Base-by-base conservation (phyloP, 2,329 filamentous ascomycete species). In the Phaeosphaeria sp. region DNA sequence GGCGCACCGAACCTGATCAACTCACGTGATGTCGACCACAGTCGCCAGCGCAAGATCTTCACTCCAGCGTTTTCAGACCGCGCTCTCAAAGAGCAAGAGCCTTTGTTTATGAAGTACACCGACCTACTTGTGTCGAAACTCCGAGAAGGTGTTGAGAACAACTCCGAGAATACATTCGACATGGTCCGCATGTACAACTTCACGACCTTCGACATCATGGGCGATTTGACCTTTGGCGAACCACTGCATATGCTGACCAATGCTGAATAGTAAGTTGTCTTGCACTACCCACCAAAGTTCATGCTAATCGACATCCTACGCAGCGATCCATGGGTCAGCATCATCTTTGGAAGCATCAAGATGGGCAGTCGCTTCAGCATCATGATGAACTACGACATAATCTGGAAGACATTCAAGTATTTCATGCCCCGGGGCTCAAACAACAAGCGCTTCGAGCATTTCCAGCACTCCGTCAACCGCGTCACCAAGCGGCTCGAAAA, bases 51-150 rank as follows among this genome's bases (percentile, higher is more conserved):
- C 20, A 73, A 76, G 17, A 66, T 80, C 9, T 77, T 81, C 25
- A 72, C 70, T 2, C 68, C 79, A 44, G 77, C 78, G 1, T 81
- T 82, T 60, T 79, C 77, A 1, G 74, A 80, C 46, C 73, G 74
- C 24, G 77, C 78, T 1, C 61, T 82, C 22, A 76, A 75, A 45
- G 68, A 75, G 47, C 79, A 81, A 61, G 76, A 79, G 54, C 70
- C 74, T 2, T 66, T 80, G 49, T 69, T 84, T 55, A 59, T 76
- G 47, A 65, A 66, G 6, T 81, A 82, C 56, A 72, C 77, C 11
- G 70, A 79, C 49, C 65, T 79, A 15, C 69, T 83, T 3, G 68
- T 82, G 5, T n/a, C 61, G 0, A 72, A 73, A 9, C 58, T 83
- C 7, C 69, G 59, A 55, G 74, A 74, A 59, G 64, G 73, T 27